phyloP scores from a whole-genome alignment of 371 early-diverging fungal genomes.

The Saksenaea vasiformis region DNA sequence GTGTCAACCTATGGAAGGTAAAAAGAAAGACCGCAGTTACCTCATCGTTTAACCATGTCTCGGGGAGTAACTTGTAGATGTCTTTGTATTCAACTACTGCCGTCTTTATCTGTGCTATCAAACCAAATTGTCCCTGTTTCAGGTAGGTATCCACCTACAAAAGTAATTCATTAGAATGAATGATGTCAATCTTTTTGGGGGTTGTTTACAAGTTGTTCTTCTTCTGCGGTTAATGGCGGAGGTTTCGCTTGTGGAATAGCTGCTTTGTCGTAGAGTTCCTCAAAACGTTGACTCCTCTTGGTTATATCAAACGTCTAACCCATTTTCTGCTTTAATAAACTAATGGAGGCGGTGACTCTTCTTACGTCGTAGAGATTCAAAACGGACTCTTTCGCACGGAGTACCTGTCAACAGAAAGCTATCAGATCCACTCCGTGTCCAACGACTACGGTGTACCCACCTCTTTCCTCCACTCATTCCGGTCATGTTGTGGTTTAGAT shows the following conservation, averaged over 20 bases:
- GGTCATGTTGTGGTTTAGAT: background rate
- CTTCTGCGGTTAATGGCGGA: conserved; percentile 37
- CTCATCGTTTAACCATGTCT: conserved; percentile 93
- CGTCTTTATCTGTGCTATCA: conserved; percentile 61
- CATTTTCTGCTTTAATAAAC: background rate
- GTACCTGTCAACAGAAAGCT: background rate
- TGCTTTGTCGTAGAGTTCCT: conserved; percentile 11
- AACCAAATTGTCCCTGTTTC: conserved; percentile 28
- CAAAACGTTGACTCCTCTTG: conserved; percentile 9
- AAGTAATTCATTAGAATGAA: background rate
- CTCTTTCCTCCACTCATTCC: background rate
- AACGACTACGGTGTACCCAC: background rate
- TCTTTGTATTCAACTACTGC: conserved; percentile 61
- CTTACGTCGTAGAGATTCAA: background rate
- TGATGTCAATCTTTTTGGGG: too few species aligned
- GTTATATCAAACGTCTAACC: background rate
- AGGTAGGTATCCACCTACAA: conserved; percentile 35
- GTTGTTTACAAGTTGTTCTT: conserved; percentile 30
- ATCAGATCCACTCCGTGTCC: background rate
- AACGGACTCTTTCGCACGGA: background rate
- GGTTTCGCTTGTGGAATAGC: conserved; percentile 13
- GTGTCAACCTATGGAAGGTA: background rate
- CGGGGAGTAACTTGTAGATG: conserved; percentile 69
- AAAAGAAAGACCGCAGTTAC: conserved; percentile 26
- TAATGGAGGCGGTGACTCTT: background rate